Evolutionary conservation across 1,284 basidiomycete species (phyloP).

Genomic region (Cryptococcus sp.): DNA sequence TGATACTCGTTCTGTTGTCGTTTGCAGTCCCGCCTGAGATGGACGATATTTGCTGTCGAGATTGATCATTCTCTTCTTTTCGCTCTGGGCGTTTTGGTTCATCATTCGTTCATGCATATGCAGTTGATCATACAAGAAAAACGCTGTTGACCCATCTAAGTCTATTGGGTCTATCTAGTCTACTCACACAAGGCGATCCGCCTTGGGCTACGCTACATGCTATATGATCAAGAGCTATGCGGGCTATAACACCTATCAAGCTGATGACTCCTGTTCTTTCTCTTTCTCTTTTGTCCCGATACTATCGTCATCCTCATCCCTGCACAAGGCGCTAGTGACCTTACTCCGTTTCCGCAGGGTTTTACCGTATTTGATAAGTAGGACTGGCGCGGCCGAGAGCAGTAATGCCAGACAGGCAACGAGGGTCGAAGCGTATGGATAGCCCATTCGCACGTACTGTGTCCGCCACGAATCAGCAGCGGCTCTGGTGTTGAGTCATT

Average conservation of each 20-base stretch:
- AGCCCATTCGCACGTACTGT: conserved; percentile 45
- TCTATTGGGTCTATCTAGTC: too few relatives aligned
- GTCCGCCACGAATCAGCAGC: background rate
- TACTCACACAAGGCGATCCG: too few relatives aligned
- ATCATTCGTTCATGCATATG: too few relatives aligned
- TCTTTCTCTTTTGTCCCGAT: background rate
- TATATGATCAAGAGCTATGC: too few relatives aligned
- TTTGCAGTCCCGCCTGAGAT: conserved; percentile 20
- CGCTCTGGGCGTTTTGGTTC: too few relatives aligned
- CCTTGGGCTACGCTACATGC: too few relatives aligned
- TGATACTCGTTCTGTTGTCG: background rate
- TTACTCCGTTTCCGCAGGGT: conserved; percentile 43
- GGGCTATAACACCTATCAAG: background rate
- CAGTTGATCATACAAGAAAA: too few relatives aligned
- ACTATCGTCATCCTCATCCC: conserved; percentile 12
- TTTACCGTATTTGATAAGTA: conserved; percentile 48
- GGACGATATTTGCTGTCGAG: conserved; percentile 26
- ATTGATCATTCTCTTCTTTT: conserved; percentile 5
- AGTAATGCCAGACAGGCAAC: conserved; percentile 44
- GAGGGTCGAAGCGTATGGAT: conserved; percentile 46
- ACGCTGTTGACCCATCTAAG: too few relatives aligned
- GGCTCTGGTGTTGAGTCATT: background rate
- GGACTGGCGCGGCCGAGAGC: conserved; percentile 43
- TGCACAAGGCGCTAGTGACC: conserved; percentile 42
- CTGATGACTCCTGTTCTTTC: background rate